Base-by-base conservation (phyloP, 192 early-diverging fungal genomes). In the Entomortierella beljakovae region DNA sequence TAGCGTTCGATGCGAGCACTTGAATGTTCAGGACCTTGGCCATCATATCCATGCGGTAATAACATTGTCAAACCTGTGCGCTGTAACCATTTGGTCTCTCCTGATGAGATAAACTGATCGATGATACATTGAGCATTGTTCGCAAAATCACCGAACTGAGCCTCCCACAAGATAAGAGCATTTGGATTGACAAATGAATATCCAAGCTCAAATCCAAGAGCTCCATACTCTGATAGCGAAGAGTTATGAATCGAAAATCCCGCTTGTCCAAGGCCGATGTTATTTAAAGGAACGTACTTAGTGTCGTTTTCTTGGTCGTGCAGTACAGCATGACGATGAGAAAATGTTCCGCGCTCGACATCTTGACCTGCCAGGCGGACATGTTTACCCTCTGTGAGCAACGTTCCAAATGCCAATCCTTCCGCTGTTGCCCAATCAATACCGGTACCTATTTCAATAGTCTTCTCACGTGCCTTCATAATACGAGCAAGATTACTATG, bases 261-360 rank as follows among this genome's bases (percentile, higher is more conserved):
- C 68, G 89, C 93, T 85, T 98, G 96, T 31, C 93, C 94, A 51
- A 89, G 92, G 61, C 92, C 90, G 42, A 99, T 85, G 87, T 93
- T 89, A 86, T 93, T 93, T 67, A 99, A 85, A 48, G 92, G 94
- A 52, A 91, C 90, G 83, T 96, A 92, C 54, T 89, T 88, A 46
- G 71, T 81, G 79, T 97, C 97, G 64, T 80, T 94, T 74, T 92
- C 87, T 81, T 99, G 98, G 82, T 99, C 95, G 89, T 98, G 93
- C 69, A 99, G 87, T 32, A 99, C 91, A 26, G 98, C 93, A 79
- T 99, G 98, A 65, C 98, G 94, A 74, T 99, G 98, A 57, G 98
- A 99, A 85, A 99, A 99, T 22, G 98, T 99, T 58, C 98, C 98
- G 82, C 98, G 94, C 86, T 99, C 98, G 58, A 94, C 93, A 90